Percentiles rank a stretch among this genome's conserved stretches.
These are phyloP conservation scores for Artomyces pyxidatus DNA, from an alignment of 768 basidiomycete species.

Conservation along the genomic window DNA sequence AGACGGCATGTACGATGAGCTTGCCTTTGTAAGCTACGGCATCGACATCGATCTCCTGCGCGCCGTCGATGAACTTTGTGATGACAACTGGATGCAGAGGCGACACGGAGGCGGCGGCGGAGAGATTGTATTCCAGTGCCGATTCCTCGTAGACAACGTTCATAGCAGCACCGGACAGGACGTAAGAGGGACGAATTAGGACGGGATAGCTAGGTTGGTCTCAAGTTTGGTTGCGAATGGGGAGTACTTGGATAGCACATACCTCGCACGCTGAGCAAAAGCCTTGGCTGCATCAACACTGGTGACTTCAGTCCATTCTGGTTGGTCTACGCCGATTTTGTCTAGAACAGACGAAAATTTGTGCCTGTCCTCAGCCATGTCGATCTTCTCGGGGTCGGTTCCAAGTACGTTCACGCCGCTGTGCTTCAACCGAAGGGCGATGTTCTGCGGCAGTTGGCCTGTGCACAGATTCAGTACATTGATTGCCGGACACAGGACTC, in stretches of 20 bases:
- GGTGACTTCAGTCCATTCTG: slow-evolving; percentile 90
- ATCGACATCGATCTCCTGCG: slow-evolving; percentile 97
- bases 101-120: slow-evolving; percentile 94
- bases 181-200: slow-evolving; percentile 96
- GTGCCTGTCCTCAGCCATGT: slow-evolving; percentile 96
- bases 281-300: slow-evolving; percentile 84
- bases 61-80: slow-evolving; percentile 97
- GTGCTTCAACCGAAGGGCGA: slow-evolving; percentile 90
- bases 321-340: slow-evolving; percentile 92
- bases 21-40: slow-evolving; percentile 91
- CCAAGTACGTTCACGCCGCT: slow-evolving; percentile 90
- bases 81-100: slow-evolving; percentile 97
- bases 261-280: slow-evolving; percentile 82
- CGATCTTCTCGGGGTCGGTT: slow-evolving; percentile 91
- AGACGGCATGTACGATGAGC: slow-evolving; percentile 91
- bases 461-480: not conserved
- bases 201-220: slow-evolving; percentile 79
- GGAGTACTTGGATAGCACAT: slow-evolving; percentile 20
- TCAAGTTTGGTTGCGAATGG: slow-evolving; percentile 3
- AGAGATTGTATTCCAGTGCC: slow-evolving; percentile 83
- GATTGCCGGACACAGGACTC: not conserved
- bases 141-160: slow-evolving; percentile 95
- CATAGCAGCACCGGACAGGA: slow-evolving; percentile 98
- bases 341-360: slow-evolving; percentile 98
- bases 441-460: slow-evolving; percentile 98